phyloP scores from a whole-genome alignment of 441 rosid genomes.

The Viola pubescens region DNA sequence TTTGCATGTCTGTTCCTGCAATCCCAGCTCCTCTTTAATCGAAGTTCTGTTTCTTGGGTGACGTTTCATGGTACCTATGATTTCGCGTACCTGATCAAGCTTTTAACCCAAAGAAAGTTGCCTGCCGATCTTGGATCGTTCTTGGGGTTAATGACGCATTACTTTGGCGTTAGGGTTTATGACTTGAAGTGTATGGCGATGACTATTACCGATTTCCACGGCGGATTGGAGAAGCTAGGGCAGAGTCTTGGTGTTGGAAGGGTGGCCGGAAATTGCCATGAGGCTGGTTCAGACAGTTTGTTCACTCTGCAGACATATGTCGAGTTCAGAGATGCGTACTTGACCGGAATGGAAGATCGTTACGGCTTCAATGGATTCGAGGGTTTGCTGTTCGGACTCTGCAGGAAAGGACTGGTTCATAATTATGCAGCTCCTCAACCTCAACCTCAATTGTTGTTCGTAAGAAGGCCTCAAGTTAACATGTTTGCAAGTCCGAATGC shows the following conservation, averaged over 20 bases:
- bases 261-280: constrained; percentile 10
- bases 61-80: constrained; percentile 17
- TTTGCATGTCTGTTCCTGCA: background rate
- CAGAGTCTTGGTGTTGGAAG: constrained; percentile 2
- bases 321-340: constrained; percentile 1
- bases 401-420: too few relatives aligned
- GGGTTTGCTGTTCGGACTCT: background rate
- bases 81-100: constrained; percentile 14
- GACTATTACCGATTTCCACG: background rate
- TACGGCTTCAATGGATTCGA: too few relatives aligned
- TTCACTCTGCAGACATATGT: background rate
- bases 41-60: constrained; percentile 5
- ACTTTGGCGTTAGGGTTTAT: constrained; percentile 13
- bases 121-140: background rate
- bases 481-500: too few relatives aligned
- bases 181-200: constrained; percentile 14
- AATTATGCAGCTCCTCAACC: too few relatives aligned
- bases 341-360: background rate
- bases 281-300: constrained; percentile 23
- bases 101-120: constrained; percentile 2
- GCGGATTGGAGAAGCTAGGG: constrained; percentile 16
- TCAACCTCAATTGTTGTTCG: too few relatives aligned
- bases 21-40: background rate
- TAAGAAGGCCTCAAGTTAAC: too few relatives aligned
- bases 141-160: background rate